Base-by-base conservation (phyloP, 1,284 basidiomycete species). In the Trichosporon sp. region DNA sequence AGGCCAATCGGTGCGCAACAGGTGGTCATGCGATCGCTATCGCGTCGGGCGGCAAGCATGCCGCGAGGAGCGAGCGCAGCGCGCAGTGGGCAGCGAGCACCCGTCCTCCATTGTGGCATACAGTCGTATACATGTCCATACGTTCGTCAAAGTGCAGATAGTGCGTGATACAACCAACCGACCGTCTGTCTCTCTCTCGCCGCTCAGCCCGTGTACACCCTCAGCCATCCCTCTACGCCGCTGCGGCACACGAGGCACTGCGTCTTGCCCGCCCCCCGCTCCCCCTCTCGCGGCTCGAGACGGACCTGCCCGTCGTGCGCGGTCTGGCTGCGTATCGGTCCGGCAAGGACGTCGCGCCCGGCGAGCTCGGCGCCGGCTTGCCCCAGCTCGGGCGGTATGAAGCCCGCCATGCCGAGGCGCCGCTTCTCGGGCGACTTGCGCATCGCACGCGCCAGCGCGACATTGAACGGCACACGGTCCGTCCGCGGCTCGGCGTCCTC, bases 331-430 rank as follows among this genome's bases (percentile, higher is more conserved):
- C 58, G 35, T 8, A 73, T 23, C 38, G 29, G 23, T 3, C 56
- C 51, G 6, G 34, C 13, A 1, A 72, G 18, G 8, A 75, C 29
- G 25, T 73, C 73, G 6, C 21, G 8, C 3, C 72, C 75, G 1
- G 64, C 64, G 31, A 75, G n/a, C 69, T 80, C 78, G 12, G 71
- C 75, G 2, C 76, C 75, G 4, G n/a, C 23, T 4, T 18, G 21
- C 1, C 72, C 74, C 8, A 68, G 34, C 11, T 32, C 51, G 1
- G 77, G 75, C 1, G 74, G 58, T 1, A 70, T 27, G 62, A 78
- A 78, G 13, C 76, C 78, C 15, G 75, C 76, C 32, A 71, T 70
- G n/a, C 73, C 72, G 12, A 77, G 67, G n/a, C 68, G 62, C 1
- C 75, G 65, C 2, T 75, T 68, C 62, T 71, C 69, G 2, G 77